Percentiles rank a stretch among this genome's conserved stretches.
Evolutionary conservation across 345 rosid genomes (phyloP).

Genomic region (Aquilaria sinensis): DNA sequence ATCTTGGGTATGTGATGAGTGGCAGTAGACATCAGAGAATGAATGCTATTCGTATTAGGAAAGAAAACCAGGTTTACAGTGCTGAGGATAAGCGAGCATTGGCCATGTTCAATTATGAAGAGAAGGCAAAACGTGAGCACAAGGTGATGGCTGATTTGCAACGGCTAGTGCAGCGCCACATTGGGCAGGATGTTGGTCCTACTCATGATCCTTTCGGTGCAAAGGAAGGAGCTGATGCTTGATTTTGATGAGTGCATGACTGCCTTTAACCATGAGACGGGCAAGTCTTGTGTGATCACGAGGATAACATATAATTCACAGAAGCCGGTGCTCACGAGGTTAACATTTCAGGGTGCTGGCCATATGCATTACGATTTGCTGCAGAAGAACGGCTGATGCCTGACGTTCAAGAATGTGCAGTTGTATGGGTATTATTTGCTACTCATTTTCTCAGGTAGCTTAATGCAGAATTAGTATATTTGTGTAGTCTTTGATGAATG

Average conservation of each 20-base stretch:
- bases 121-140: slow-evolving; percentile 93
- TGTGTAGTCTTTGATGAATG: no score
- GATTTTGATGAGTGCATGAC: slow-evolving; percentile 33
- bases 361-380: no score
- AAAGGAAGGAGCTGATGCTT: slow-evolving; percentile 80
- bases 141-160: slow-evolving; percentile 98
- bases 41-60: slow-evolving; percentile 99
- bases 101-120: slow-evolving; percentile 99
- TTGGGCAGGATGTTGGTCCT: slow-evolving; percentile 96
- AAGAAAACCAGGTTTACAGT: slow-evolving; percentile 97
- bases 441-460: no score
- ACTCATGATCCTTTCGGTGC: slow-evolving; percentile 83
- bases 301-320: background rate
- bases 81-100: slow-evolving; percentile 95
- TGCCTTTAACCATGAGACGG: no score
- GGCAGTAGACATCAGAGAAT: slow-evolving; percentile 97
- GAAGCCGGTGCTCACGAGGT: no score
- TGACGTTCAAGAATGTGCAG: no score
- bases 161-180: slow-evolving; percentile 90
- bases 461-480: no score
- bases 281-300: background rate
- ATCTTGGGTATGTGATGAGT: slow-evolving; percentile 98
- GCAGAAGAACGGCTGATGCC: no score
- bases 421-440: no score
- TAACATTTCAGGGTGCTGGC: no score